Base-by-base conservation (phyloP, 2,329 filamentous ascomycete species). In the Rhinocladiella similis region DNA sequence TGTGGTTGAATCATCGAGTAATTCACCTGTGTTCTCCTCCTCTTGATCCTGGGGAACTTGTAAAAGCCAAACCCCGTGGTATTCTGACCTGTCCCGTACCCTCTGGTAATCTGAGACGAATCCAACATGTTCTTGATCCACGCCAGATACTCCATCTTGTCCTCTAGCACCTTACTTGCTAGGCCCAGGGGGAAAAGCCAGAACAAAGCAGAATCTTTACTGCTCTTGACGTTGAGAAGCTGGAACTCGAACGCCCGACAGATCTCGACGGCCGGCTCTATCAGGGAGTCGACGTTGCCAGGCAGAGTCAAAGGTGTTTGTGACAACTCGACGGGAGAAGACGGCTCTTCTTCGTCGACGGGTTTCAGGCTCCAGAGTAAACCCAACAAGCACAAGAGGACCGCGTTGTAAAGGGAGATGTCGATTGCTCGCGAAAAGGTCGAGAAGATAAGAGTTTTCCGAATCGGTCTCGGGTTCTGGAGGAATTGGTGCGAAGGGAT, bases 391-490 rank as follows among this genome's bases (percentile, higher is more conserved):
- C 57, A 62, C 20, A 62, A 19, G 3, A 62, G 27, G 14, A 57
- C 36, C 12, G 59, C 56, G 47, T 62, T 59, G 53, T 62, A 62
- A 39, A 59, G 35, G n/a, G 41, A 41, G 22, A 62, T 48, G 36
- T 62, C 59, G 2, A 56, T 53, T n/a, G 56, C 56, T 35, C 56
- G 50, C 27, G 29, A 25, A n/a, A 54, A 59, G 19, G 52, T 53
- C 6, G 48, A 54, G 45, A 80, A 82, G 62, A 70, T 73, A 13
- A 77, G 79, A 53, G 85, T 84, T 18, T 83, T 95, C 65, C 80
- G 81, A 2, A 90, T 97, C 65, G 83, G 90, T 55, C 80, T 83
- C 59, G 96, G 89, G 88, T 93, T 96, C 65, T 85, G 89, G 59
- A 92, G 97, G 73, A 84, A 88, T 18, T 49, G 43, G 14, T 86